phyloP scores from a whole-genome alignment of 1,284 basidiomycete genomes.

The Cutaneotrichosporon sp. region DNA sequence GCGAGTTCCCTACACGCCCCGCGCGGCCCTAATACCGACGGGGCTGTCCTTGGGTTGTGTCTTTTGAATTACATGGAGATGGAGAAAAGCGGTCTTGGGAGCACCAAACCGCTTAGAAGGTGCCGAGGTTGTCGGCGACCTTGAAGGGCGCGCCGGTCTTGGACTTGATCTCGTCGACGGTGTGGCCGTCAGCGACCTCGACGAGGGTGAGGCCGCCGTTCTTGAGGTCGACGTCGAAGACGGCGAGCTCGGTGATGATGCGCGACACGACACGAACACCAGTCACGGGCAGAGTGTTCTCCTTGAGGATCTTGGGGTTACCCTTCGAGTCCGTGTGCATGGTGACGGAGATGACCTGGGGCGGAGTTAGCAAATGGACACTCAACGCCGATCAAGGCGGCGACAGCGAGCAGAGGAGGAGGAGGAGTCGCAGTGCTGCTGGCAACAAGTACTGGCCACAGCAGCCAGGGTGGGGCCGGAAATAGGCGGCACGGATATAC shows the following conservation, averaged over 20 bases:
- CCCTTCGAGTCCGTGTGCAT: conserved; percentile 77
- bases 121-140: conserved; percentile 45
- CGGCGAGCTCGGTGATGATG: conserved; percentile 86
- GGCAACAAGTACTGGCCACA: too few species aligned
- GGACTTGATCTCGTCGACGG: conserved; percentile 72
- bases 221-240: conserved; percentile 79
- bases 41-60: too few species aligned
- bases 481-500: neutral
- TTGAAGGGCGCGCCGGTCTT: conserved; percentile 78
- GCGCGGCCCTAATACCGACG: too few species aligned
- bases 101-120: conserved; percentile 29
- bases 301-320: conserved; percentile 74
- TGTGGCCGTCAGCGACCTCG: conserved; percentile 77
- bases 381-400: too few species aligned
- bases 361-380: conserved; percentile 52
- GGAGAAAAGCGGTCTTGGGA: neutral
- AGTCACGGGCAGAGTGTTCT: conserved; percentile 80
- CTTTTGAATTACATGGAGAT: neutral
- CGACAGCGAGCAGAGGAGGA: too few species aligned
- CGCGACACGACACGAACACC: conserved; percentile 77
- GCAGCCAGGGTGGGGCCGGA: too few species aligned
- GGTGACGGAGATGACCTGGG: conserved; percentile 18
- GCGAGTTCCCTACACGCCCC: neutral
- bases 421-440: too few species aligned
- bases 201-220: conserved; percentile 62